Conservation (phyloP, 176 grass and related monocot species). For the Saccharum officinarum region DNA sequence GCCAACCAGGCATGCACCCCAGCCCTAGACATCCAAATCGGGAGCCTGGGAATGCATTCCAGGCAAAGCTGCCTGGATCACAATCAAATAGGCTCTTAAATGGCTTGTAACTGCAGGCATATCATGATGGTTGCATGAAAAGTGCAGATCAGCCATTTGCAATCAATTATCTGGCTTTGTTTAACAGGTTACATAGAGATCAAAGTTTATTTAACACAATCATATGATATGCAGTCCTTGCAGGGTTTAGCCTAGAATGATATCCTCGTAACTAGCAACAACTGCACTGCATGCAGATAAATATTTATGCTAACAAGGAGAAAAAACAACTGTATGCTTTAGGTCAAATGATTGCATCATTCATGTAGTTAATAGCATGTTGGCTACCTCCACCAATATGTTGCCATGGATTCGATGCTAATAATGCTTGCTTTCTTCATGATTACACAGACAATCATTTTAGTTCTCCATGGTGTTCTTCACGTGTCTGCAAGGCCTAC, state of each 20-base stretch:
- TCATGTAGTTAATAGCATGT: background rate
- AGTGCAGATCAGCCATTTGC: background rate
- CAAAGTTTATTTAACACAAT: background rate
- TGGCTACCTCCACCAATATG: background rate
- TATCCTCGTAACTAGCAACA: background rate
- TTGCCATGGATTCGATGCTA: background rate
- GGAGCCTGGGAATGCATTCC: background rate
- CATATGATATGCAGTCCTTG: background rate
- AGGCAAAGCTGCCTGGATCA: background rate
- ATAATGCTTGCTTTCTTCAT: background rate
- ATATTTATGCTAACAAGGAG: background rate
- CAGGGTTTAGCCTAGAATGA: background rate
- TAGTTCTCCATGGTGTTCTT: no score
- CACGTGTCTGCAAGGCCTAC: no score
- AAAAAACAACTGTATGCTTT: background rate
- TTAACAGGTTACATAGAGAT: background rate
- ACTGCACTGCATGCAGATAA: constrained; percentile 9
- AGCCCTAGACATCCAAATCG: background rate
- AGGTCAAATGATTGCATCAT: background rate
- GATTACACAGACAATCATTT: background rate
- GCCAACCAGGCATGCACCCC: background rate
- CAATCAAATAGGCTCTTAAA: background rate
- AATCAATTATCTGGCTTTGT: background rate
- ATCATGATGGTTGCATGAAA: background rate
- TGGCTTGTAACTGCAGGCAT: background rate